Conservation (phyloP, 306 rosid genomes). For the Arachis hypogaea region DNA sequence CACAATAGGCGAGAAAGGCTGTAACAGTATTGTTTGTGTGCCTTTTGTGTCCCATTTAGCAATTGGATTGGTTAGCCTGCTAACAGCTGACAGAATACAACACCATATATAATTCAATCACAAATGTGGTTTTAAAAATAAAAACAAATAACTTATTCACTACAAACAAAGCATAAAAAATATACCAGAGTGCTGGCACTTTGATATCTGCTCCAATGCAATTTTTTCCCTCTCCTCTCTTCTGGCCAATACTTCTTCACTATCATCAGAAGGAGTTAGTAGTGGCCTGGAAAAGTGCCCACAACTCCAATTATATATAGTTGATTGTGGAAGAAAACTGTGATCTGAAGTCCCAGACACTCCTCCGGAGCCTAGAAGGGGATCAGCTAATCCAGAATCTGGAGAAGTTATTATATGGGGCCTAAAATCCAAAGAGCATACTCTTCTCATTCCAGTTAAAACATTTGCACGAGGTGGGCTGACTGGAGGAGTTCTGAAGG, state of each 20-base stretch:
- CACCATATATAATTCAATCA: conserved; percentile 25
- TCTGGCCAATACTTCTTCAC: conserved; percentile 69
- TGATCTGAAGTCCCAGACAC: conserved; percentile 71
- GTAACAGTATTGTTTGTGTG: conserved; percentile 75
- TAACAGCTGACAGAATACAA: conserved; percentile 69
- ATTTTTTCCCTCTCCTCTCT: conserved; percentile 93
- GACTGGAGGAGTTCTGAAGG: conserved; percentile 98
- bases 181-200: conserved; percentile 93
- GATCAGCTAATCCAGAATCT: conserved; percentile 93
- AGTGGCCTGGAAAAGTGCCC: conserved; percentile 97
- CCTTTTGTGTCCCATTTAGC: conserved; percentile 95
- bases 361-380: conserved; percentile 84
- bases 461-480: conserved; percentile 93
- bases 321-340: conserved; percentile 89
- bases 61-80: conserved; percentile 80
- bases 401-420: conserved; percentile 85
- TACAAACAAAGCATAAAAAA: conserved; percentile 16
- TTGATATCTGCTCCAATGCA: conserved; percentile 86
- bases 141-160: conserved; percentile 4
- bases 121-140: neutral
- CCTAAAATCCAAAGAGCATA: conserved; percentile 88
- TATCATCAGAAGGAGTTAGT: conserved; percentile 69
- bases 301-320: conserved; percentile 94
- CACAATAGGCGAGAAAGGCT: conserved; percentile 92
- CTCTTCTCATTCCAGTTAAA: conserved; percentile 91